Conservation (phyloP, 2,329 filamentous ascomycete genomes). For the Aspergillus pseudotamarii region DNA sequence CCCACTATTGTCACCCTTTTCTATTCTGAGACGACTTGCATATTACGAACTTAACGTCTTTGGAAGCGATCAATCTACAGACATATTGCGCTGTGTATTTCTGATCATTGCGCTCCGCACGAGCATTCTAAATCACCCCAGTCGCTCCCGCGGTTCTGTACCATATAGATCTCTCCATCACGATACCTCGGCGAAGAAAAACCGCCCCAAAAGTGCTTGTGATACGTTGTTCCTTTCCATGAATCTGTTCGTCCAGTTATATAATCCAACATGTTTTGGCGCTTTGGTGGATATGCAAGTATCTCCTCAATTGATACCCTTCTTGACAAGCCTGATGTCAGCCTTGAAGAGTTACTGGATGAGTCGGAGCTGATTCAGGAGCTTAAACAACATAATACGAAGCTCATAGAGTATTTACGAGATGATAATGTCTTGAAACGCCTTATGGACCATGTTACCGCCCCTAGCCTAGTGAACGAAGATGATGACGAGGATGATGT, state of each 20-base stretch:
- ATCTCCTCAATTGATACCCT: conserved; percentile 95
- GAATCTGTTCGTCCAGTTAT: conserved; percentile 37
- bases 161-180: conserved; percentile 31
- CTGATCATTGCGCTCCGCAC: conserved; percentile 14
- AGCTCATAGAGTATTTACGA: conserved; percentile 93
- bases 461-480: conserved; percentile 62
- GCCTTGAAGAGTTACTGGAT: conserved; percentile 91
- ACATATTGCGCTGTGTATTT: conserved; percentile 9
- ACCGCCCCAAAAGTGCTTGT: conserved; percentile 20
- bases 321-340: conserved; percentile 92
- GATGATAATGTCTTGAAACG: conserved; percentile 82
- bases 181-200: conserved; percentile 29
- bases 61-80: conserved; percentile 14
- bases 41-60: conserved; percentile 16
- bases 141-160: conserved; percentile 25
- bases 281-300: conserved; percentile 98
- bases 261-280: conserved; percentile 90
- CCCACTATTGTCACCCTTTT: conserved; percentile 17
- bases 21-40: conserved; percentile 14
- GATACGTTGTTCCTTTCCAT: conserved; percentile 34
- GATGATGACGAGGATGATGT: conserved; percentile 56
- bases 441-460: conserved; percentile 88
- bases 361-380: conserved; percentile 96
- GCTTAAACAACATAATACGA: conserved; percentile 96
- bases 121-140: conserved; percentile 20